Base-by-base conservation (phyloP, 768 basidiomycete genomes). In the Cystofilobasidium bisporidii region DNA sequence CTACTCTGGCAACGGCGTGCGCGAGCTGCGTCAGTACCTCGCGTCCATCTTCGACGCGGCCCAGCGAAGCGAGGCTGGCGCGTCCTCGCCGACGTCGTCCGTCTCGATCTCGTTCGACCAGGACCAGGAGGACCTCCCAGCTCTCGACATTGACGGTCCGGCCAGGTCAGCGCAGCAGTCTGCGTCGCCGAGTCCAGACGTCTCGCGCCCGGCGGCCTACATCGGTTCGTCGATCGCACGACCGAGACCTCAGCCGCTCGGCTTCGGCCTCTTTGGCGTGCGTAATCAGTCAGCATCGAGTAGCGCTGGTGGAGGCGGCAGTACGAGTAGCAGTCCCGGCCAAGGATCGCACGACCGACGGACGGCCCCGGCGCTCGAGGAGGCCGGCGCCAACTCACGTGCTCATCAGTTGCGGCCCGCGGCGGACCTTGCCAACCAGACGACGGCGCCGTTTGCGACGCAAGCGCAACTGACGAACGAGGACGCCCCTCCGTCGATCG, bases 1-100 rank as follows among this genome's bases (percentile, higher is more conserved):
- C 20, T 99, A 89, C 79, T 97, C 94, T 15, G 90, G 91, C 26
- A 86, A 86, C 71, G 93, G 94, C 10, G 89, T 99, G 1, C 79
- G 82, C 15, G 86, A 91, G 58, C 82, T 99, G 24, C 83, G 94
- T 38, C 79, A 84, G 22, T 92, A 85, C 76, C 79, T 99, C 15
- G n/a, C 33, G 17, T 55, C 63, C 12, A n/a, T 64, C 33, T 64
- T 24, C 48, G 50, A 56, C 33, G 40, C 20, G 20, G 24, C 63
- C 12, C 53, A 43, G 40, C 41, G 36, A 4, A 61, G 38, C 24
- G 60, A 61, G 18, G 24, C 41, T 5, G 17, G 36, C 24, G 38
- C 60, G 26, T 61, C 60, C 17, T 43, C 40, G 22, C 60, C 60
- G 24, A 24, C 60, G 30, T 61, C 60, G 17, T 61, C 60, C 15